These are phyloP conservation scores for Talaromyces sp. DNA, from an alignment of 2,329 filamentous ascomycete genomes.

Conservation along the genomic window DNA sequence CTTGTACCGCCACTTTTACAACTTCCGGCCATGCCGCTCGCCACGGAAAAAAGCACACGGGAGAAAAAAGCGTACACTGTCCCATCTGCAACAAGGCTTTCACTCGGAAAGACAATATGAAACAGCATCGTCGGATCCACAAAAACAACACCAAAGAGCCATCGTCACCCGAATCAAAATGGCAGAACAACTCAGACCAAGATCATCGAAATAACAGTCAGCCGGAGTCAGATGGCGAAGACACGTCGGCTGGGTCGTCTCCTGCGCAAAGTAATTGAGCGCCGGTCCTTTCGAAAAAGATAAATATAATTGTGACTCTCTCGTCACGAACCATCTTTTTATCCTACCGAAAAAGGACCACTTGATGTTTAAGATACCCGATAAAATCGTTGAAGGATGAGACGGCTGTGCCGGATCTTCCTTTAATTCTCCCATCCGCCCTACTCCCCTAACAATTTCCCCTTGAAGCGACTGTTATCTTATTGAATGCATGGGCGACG, in stretches of 20 bases:
- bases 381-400: neutral
- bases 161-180: slow-evolving; percentile 2
- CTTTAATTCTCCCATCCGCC: neutral
- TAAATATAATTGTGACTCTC: neutral
- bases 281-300: neutral
- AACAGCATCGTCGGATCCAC: slow-evolving; percentile 62
- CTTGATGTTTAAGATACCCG: neutral
- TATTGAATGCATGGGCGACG: neutral
- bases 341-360: neutral
- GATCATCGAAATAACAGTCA: neutral
- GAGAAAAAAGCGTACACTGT: slow-evolving; percentile 63
- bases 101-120: slow-evolving; percentile 66
- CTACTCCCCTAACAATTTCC: neutral
- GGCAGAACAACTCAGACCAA: neutral
- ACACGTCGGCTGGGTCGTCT: neutral
- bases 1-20: slow-evolving; percentile 60
- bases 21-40: slow-evolving; percentile 64
- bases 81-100: slow-evolving; percentile 65
- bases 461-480: neutral
- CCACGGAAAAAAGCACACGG: slow-evolving; percentile 64
- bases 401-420: neutral
- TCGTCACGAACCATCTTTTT: neutral
- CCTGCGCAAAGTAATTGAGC: neutral
- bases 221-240: neutral
- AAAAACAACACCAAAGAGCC: slow-evolving; percentile 30